Evolutionary conservation across 345 rosid genomes (phyloP).

Genomic region (Salix exigua): DNA sequence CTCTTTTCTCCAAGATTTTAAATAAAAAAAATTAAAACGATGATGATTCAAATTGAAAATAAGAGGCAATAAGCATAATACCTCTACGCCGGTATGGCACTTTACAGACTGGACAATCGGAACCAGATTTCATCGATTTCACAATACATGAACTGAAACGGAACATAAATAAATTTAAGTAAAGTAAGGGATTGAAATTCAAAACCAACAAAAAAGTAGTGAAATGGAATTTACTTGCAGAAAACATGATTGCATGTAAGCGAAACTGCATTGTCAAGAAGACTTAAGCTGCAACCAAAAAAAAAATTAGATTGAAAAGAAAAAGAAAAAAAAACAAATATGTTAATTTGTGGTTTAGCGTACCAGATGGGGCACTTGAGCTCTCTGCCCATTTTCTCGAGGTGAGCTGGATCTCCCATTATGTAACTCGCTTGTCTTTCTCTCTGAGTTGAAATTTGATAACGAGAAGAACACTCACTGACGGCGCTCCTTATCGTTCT

Average conservation of each 20-base stretch:
- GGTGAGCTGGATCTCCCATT: conserved; percentile 64
- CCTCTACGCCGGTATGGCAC: conserved; percentile 74
- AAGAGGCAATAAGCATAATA: conserved; percentile 10
- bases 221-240: conserved; percentile 62
- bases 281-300: conserved; percentile 59
- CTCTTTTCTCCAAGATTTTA: too few relatives aligned
- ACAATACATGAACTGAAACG: conserved; percentile 57
- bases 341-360: background rate
- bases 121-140: conserved; percentile 71
- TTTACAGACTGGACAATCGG: conserved; percentile 82
- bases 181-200: background rate
- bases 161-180: background rate
- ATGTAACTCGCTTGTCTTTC: background rate
- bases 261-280: conserved; percentile 62
- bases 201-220: background rate
- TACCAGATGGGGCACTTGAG: conserved; percentile 96
- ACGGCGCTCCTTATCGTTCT: background rate
- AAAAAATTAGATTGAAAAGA: background rate
- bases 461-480: too few relatives aligned
- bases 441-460: background rate
- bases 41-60: background rate
- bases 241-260: conserved; percentile 82
- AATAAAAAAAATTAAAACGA: background rate
- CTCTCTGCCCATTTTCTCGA: conserved; percentile 92
- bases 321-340: background rate